Percentiles rank a stretch among this genome's conserved stretches.
phyloP scores from a whole-genome alignment of 768 basidiomycete genomes.

The Boletus rubroflammeus region DNA sequence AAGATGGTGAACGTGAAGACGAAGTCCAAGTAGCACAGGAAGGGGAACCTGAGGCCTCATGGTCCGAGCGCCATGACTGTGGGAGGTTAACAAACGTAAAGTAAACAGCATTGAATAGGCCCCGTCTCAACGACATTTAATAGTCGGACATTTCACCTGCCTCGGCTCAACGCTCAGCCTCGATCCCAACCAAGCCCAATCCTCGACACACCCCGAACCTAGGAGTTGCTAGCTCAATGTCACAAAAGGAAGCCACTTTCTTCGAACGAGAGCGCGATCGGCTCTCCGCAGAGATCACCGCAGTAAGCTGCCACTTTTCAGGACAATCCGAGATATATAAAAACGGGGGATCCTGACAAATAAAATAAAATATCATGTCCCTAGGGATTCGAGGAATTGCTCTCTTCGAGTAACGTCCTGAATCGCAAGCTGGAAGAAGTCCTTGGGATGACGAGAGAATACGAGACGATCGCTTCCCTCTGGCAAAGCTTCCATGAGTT shows the following conservation, averaged over 20 bases:
- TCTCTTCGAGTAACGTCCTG: conserved; percentile 79
- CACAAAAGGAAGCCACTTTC: conserved; percentile 48
- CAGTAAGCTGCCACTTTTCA: conserved; percentile 41
- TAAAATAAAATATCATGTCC: too few species aligned
- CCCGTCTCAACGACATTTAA: too few species aligned
- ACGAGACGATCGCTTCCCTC: conserved; percentile 80
- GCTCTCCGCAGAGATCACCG: conserved; percentile 68
- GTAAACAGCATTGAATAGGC: too few species aligned
- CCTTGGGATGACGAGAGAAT: conserved; percentile 87
- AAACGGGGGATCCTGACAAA: too few species aligned
- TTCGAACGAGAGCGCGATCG: conserved; percentile 80
- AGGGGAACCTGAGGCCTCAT: not conserved
- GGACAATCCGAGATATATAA: too few species aligned
- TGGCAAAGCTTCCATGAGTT: conserved; percentile 81
- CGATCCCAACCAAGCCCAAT: too few species aligned
- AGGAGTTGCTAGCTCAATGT: conserved; percentile 12
- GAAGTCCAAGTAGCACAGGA: too few species aligned
- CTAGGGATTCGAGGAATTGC: conserved; percentile 89
- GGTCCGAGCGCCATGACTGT: not conserved
- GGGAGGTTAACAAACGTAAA: not conserved
- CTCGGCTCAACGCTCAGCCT: not conserved
- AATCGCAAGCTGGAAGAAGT: conserved; percentile 94
- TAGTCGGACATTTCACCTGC: not conserved
- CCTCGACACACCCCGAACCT: too few species aligned
- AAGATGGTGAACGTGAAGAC: not conserved